Evolutionary conservation across 2,329 filamentous ascomycete genomes (phyloP).

Genomic region (Echinosphaeria canescens): DNA sequence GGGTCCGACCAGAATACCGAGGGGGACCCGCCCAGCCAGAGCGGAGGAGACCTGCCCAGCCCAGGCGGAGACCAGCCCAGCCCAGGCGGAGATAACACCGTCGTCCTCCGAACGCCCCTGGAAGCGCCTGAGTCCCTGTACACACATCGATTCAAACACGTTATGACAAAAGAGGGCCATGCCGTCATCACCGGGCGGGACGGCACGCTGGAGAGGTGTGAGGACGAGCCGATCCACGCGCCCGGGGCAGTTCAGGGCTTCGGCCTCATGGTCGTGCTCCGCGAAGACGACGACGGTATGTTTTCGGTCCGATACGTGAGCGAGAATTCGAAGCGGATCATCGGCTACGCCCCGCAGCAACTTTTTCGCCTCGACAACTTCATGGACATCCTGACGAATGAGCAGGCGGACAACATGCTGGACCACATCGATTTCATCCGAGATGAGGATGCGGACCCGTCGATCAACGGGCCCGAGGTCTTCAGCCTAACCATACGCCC

Average conservation of each 20-base stretch:
- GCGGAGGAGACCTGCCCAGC: conserved; percentile 1
- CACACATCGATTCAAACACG: conserved; percentile 59
- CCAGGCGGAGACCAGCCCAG: conserved; percentile 2
- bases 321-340: conserved; percentile 56
- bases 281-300: conserved; percentile 45
- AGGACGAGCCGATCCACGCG: conserved; percentile 80
- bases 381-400: conserved; percentile 63
- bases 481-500: conserved; percentile 57
- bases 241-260: conserved; percentile 69
- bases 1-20: conserved; percentile 3
- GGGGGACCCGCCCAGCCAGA: neutral
- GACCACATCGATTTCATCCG: conserved; percentile 79
- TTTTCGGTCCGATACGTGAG: conserved; percentile 54
- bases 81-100: conserved; percentile 1
- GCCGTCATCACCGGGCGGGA: conserved; percentile 64
- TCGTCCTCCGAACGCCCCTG: conserved; percentile 1
- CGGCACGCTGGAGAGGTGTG: conserved; percentile 54
- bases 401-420: conserved; percentile 63
- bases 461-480: conserved; percentile 61
- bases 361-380: conserved; percentile 59
- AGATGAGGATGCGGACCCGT: conserved; percentile 59
- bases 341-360: conserved; percentile 57
- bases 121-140: conserved; percentile 22
- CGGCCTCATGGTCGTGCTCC: conserved; percentile 52
- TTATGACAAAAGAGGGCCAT: conserved; percentile 57